Conservation (phyloP, 495 filamentous ascomycete species). For the Aspergillus diversus region DNA sequence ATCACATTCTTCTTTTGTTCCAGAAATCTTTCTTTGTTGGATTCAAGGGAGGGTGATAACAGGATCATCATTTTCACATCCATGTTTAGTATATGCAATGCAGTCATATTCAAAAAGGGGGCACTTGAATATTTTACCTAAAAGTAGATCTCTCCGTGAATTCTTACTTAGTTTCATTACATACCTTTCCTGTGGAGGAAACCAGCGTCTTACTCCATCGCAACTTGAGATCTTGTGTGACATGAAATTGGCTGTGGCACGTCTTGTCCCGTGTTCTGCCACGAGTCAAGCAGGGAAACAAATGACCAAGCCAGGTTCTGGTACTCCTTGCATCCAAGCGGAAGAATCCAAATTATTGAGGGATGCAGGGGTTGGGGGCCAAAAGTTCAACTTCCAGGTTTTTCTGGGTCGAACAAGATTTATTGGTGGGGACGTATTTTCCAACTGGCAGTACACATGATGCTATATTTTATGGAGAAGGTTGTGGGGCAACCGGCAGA, state of each 20-base stretch:
- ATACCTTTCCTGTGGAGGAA: too few relatives aligned
- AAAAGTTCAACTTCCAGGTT: not conserved
- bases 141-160: too few relatives aligned
- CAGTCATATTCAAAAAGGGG: too few relatives aligned
- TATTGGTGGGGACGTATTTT: not conserved
- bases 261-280: conserved; percentile 2
- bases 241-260: not conserved
- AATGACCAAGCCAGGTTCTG: not conserved
- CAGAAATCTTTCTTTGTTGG: not conserved
- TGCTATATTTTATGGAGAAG: conserved; percentile 4
- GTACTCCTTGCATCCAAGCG: not conserved
- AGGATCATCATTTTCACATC: not conserved
- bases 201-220: not conserved
- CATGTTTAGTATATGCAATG: not conserved
- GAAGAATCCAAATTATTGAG: not conserved
- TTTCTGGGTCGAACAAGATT: not conserved
- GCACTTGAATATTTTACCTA: too few relatives aligned
- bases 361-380: conserved; percentile 13
- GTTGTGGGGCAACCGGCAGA: conserved; percentile 3
- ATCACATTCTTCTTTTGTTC: too few relatives aligned
- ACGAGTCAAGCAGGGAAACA: conserved; percentile 1
- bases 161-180: too few relatives aligned
- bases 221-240: not conserved
- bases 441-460: not conserved
- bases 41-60: not conserved